These are phyloP conservation scores for Fraxinus xanthoxyloides DNA, from an alignment of 305 asterid species.

Conservation along the genomic window DNA sequence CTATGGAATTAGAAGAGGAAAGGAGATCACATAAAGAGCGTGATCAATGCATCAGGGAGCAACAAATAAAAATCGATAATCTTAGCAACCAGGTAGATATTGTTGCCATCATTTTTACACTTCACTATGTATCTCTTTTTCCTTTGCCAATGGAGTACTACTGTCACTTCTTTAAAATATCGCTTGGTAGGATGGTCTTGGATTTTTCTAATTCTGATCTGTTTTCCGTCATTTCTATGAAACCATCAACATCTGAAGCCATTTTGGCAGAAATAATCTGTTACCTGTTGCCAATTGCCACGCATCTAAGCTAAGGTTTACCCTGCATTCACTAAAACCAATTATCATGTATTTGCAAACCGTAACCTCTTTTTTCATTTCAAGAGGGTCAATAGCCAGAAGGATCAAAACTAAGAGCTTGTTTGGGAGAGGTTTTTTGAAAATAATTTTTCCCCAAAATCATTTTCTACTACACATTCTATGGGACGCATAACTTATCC, in stretches of 20 bases:
- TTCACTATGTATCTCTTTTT: conserved; percentile 7
- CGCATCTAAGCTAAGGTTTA: neutral
- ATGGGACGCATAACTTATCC: neutral
- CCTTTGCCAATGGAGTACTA: conserved; percentile 1
- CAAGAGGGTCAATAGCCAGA: neutral
- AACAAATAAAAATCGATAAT: conserved; percentile 69
- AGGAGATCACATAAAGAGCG: conserved; percentile 85
- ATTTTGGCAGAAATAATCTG: neutral
- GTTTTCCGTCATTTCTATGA: neutral
- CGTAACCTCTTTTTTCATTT: neutral
- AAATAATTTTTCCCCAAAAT: neutral
- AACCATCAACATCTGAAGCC: neutral
- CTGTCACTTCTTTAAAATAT: neutral
- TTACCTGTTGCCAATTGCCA: neutral
- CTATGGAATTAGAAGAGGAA: conserved; percentile 87
- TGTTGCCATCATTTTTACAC: conserved; percentile 4
- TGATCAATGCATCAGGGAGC: conserved; percentile 65
- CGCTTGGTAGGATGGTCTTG: neutral
- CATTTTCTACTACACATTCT: neutral
- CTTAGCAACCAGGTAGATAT: conserved; percentile 64
- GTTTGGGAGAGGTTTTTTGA: neutral
- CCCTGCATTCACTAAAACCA: neutral
- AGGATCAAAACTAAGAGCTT: neutral
- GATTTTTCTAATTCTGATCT: neutral
- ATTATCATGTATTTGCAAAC: neutral